Conservation (phyloP, 1,284 basidiomycete species). For the Spongispora temasekensis region DNA sequence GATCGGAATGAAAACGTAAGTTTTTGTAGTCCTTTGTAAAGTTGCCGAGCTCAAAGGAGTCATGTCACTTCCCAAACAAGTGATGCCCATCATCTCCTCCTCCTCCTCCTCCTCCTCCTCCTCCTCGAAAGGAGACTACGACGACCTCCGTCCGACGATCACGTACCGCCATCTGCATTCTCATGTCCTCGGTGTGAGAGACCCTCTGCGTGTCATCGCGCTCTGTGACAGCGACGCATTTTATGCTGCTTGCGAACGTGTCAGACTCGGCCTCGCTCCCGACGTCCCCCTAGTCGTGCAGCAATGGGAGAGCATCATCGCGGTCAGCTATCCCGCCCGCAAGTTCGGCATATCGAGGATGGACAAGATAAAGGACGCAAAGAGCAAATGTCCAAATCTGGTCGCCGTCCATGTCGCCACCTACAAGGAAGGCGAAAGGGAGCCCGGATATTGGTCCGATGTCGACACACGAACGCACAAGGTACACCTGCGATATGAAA, state of each 20-base stretch:
- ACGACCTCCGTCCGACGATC: slow-evolving; percentile 62
- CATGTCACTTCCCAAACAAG: too few species aligned
- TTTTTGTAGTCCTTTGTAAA: too few species aligned
- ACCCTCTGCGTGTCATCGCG: slow-evolving; percentile 78
- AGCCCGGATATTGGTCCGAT: slow-evolving; percentile 88
- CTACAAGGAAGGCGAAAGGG: slow-evolving; percentile 85
- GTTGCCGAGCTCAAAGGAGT: too few species aligned
- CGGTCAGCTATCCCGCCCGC: slow-evolving; percentile 94
- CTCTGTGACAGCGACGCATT: slow-evolving; percentile 95
- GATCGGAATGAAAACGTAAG: too few species aligned
- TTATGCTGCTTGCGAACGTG: slow-evolving; percentile 90
- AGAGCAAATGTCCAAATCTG: slow-evolving; percentile 84
- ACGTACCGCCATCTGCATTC: slow-evolving; percentile 75
- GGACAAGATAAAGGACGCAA: slow-evolving; percentile 78
- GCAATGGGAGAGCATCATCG: slow-evolving; percentile 92
- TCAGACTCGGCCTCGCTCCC: slow-evolving; percentile 74
- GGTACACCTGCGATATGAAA: slow-evolving; percentile 53
- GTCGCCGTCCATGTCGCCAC: slow-evolving; percentile 93
- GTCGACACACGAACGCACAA: slow-evolving; percentile 91
- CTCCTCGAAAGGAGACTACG: slow-evolving; percentile 54
- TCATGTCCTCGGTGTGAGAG: slow-evolving; percentile 61
- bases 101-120: too few species aligned
- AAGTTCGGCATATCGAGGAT: slow-evolving; percentile 87
- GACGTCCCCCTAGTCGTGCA: slow-evolving; percentile 85
- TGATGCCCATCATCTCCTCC: too few species aligned